Evolutionary conservation across 495 filamentous ascomycete genomes (phyloP).

Genomic region (Trichoderma asperelloides): DNA sequence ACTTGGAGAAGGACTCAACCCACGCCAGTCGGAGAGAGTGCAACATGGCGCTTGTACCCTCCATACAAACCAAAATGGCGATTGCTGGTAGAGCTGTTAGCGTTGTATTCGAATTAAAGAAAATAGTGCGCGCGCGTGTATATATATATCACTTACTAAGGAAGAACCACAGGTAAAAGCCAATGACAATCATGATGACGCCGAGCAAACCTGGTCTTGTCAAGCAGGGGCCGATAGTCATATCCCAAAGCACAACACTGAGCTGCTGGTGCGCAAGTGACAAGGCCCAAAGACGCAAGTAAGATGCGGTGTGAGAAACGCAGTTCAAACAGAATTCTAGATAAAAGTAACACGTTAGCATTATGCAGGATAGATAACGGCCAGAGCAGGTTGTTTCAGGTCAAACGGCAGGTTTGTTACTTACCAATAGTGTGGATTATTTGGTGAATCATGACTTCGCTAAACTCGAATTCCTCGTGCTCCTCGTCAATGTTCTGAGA

Average conservation of each 20-base stretch:
- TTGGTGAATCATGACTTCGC: conserved; percentile 96
- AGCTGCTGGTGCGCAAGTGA: conserved; percentile 97
- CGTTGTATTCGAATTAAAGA: neutral
- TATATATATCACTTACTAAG: conserved; percentile 46
- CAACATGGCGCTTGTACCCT: conserved; percentile 83
- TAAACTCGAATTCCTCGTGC: conserved; percentile 94
- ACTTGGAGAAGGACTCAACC: conserved; percentile 99
- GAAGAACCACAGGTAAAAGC: conserved; percentile 82
- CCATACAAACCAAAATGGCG: conserved; percentile 54
- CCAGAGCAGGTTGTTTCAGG: neutral
- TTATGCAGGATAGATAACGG: conserved; percentile 14
- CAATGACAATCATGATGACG: conserved; percentile 66
- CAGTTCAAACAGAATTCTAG: conserved; percentile 97
- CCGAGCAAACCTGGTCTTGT: conserved; percentile 54
- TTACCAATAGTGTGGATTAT: conserved; percentile 96
- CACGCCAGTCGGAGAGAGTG: conserved; percentile 93
- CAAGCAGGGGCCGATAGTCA: conserved; percentile 81
- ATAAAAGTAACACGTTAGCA: neutral
- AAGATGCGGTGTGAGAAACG: conserved; percentile 97
- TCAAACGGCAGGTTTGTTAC: conserved; percentile 25
- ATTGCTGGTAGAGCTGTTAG: conserved; percentile 20
- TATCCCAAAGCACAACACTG: conserved; percentile 88
- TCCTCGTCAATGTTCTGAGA: conserved; percentile 68
- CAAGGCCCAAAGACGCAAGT: conserved; percentile 95
- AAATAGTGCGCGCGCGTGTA: no score